phyloP scores from a whole-genome alignment of 345 rosid species.

The Luvunga scandens region DNA sequence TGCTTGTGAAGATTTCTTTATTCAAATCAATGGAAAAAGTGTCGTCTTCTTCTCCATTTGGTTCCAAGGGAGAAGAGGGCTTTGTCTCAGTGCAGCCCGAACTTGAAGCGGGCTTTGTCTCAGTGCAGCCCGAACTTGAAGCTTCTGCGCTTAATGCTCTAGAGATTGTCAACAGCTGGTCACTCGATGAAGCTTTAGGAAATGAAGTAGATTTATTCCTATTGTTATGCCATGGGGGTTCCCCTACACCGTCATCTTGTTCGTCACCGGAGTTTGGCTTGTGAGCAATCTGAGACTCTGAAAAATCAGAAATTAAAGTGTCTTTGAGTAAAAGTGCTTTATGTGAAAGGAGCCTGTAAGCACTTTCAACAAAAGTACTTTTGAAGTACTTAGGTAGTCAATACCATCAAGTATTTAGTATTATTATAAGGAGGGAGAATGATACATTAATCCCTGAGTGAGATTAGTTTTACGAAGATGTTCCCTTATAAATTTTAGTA shows the following conservation, averaged over 20 bases:
- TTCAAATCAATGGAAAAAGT: neutral
- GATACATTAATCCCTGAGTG: too few relatives aligned
- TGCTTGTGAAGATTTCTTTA: neutral
- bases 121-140: slow-evolving; percentile 23
- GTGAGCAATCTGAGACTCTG: slow-evolving; percentile 23
- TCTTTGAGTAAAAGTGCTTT: too few relatives aligned
- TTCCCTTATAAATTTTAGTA: too few relatives aligned
- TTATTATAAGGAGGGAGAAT: too few relatives aligned
- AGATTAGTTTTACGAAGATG: too few relatives aligned
- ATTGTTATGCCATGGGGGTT: slow-evolving; percentile 6
- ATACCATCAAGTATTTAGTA: neutral
- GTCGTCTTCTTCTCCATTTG: slow-evolving; percentile 19
- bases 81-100: slow-evolving; percentile 16
- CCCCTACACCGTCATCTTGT: slow-evolving; percentile 20
- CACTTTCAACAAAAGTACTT: neutral
- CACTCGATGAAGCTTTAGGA: slow-evolving; percentile 26
- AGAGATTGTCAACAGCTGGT: slow-evolving; percentile 10
- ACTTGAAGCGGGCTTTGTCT: slow-evolving; percentile 15
- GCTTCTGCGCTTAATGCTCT: slow-evolving; percentile 15
- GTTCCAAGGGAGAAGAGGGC: slow-evolving; percentile 9
- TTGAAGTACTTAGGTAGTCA: neutral
- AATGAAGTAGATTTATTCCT: slow-evolving; percentile 12
- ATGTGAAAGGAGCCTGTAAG: neutral
- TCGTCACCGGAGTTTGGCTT: slow-evolving; percentile 18
- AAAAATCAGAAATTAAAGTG: neutral